These are phyloP conservation scores for Aspergillus egyptiacus DNA, from an alignment of 495 filamentous ascomycete species.

Conservation along the genomic window DNA sequence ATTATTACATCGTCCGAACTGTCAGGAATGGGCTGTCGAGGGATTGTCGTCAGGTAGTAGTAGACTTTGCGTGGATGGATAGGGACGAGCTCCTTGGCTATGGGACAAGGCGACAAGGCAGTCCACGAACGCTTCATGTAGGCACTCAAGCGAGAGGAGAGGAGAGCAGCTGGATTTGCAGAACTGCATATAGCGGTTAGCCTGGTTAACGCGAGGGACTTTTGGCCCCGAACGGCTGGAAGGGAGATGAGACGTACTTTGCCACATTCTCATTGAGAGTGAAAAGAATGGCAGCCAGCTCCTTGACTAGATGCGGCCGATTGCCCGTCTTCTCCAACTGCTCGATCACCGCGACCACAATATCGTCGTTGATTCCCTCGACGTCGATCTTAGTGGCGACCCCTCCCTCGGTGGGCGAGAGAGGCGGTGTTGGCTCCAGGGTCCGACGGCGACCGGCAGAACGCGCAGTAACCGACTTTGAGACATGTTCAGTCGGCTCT, in stretches of 20 bases:
- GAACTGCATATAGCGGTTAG: constrained; percentile 52
- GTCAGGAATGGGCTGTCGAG: constrained; percentile 77
- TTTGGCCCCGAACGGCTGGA: too few species aligned
- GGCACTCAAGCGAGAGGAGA: constrained; percentile 81
- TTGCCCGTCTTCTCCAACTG: constrained; percentile 91
- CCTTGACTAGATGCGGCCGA: constrained; percentile 88
- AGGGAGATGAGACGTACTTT: constrained; percentile 58
- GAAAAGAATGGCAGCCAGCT: constrained; percentile 77
- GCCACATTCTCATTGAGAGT: constrained; percentile 75
- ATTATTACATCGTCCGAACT: constrained; percentile 50
- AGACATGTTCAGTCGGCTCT: constrained; percentile 37
- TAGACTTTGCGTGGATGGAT: constrained; percentile 93
- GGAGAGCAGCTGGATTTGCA: constrained; percentile 88
- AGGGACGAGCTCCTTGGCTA: constrained; percentile 86
- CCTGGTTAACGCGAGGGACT: background rate
- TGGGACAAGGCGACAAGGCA: constrained; percentile 71
- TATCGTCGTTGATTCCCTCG: constrained; percentile 88
- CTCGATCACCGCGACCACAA: constrained; percentile 85
- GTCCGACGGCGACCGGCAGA: constrained; percentile 40
- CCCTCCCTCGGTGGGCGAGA: constrained; percentile 60
- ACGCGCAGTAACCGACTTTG: constrained; percentile 39
- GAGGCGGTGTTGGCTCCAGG: constrained; percentile 77
- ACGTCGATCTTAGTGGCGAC: constrained; percentile 68
- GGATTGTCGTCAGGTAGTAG: constrained; percentile 83
- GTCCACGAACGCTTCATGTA: constrained; percentile 90